A percentile compares a stretch with the other conserved stretches of the same genome.
Conservation (phyloP, 163 green algal species). For the Picocystis sp. region DNA sequence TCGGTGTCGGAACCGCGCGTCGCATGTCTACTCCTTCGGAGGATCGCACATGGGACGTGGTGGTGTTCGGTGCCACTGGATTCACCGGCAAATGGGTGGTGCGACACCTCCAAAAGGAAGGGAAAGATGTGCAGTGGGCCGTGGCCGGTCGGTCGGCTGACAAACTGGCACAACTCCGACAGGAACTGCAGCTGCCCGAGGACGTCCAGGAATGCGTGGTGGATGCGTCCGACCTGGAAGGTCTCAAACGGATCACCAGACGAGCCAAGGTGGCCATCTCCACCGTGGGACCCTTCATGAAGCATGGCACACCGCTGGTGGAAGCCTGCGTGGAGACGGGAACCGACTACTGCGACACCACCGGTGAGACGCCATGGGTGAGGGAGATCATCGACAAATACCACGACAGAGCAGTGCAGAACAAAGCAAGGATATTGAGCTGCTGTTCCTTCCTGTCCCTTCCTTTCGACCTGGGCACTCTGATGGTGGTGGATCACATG, state of each 20-base stretch:
- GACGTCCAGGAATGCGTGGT: constrained; percentile 48
- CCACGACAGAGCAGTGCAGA: constrained; percentile 29
- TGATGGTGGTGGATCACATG: constrained; percentile 44
- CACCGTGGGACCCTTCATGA: constrained; percentile 51
- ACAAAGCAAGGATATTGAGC: constrained; percentile 49
- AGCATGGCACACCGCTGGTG: constrained; percentile 18
- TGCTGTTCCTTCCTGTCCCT: constrained; percentile 72
- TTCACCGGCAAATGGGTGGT: neutral
- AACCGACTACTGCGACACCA: constrained; percentile 60
- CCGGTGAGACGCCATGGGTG: constrained; percentile 54
- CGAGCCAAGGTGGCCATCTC: constrained; percentile 42
- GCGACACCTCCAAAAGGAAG: constrained; percentile 17
- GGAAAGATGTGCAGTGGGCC: constrained; percentile 31
- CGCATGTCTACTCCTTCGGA: too few species aligned
- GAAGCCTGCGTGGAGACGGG: constrained; percentile 28
- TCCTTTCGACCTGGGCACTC: constrained; percentile 59
- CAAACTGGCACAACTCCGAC: constrained; percentile 32
- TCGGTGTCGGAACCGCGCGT: too few species aligned
- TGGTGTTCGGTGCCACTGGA: too few species aligned
- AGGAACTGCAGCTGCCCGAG: constrained; percentile 18
- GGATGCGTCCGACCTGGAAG: constrained; percentile 32
- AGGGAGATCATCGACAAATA: constrained; percentile 32
- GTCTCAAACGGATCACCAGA: constrained; percentile 16
- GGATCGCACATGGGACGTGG: too few species aligned
- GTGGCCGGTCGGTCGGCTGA: constrained; percentile 32